Percentiles rank a stretch among this genome's conserved stretches.
These are phyloP conservation scores for Penicillium griseofulvum DNA, from an alignment of 2,329 filamentous ascomycete genomes.

Conservation along the genomic window DNA sequence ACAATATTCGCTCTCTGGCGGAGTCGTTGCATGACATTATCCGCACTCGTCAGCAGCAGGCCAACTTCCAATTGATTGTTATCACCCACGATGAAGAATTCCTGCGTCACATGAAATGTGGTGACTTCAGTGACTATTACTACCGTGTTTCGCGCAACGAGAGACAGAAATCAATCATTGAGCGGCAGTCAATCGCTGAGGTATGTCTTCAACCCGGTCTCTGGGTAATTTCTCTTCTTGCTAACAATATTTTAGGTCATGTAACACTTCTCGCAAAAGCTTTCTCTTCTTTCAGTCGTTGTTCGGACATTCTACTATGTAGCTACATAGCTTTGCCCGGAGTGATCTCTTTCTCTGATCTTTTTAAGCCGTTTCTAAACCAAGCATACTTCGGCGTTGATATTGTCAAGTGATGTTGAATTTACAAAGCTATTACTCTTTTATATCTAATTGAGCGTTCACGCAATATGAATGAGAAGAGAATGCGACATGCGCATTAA, in stretches of 20 bases:
- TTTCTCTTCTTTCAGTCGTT: not conserved
- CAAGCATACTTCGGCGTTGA: conserved; percentile 3
- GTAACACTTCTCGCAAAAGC: conserved; percentile 6
- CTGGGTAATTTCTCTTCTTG: not conserved
- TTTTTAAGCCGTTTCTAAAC: not conserved
- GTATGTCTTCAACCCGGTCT: conserved; percentile 29
- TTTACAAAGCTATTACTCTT: not conserved
- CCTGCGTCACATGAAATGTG: conserved; percentile 85
- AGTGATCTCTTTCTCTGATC: not conserved
- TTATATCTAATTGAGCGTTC: not conserved
- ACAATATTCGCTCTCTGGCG: conserved; percentile 90
- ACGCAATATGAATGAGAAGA: not conserved
- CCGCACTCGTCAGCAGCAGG: conserved; percentile 73
- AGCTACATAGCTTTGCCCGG: not conserved
- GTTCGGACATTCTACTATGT: not conserved
- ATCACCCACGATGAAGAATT: conserved; percentile 99
- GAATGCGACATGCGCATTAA: conserved; percentile 9
- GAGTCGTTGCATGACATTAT: conserved; percentile 85
- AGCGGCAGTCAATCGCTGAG: conserved; percentile 57
- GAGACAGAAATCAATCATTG: conserved; percentile 83
- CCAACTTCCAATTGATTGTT: conserved; percentile 96
- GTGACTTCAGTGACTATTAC: conserved; percentile 89
- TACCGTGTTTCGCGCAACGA: conserved; percentile 81
- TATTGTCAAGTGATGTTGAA: not conserved
- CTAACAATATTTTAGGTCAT: conserved; percentile 20